A percentile compares a stretch with the other conserved stretches of the same genome.
Conservation (phyloP, 495 filamentous ascomycete genomes). For the Diplogelasinospora grovesii region DNA sequence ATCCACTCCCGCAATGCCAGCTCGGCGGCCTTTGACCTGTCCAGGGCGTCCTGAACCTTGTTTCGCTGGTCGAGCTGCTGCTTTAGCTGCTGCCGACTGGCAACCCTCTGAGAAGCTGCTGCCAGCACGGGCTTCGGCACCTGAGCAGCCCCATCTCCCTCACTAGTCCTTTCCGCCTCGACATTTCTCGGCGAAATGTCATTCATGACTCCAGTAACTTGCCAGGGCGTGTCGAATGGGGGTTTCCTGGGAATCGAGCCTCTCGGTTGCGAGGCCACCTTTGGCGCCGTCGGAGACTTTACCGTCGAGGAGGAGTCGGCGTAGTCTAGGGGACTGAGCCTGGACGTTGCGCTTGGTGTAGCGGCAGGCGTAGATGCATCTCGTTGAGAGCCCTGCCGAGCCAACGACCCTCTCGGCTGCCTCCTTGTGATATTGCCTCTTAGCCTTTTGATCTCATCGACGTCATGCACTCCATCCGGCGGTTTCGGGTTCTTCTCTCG, state of each 20-base stretch:
- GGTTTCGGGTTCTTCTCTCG: slow-evolving; percentile 78
- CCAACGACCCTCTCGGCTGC: slow-evolving; percentile 59
- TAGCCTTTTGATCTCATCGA: slow-evolving; percentile 76
- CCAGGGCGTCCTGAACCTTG: slow-evolving; percentile 53
- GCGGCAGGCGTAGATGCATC: slow-evolving; percentile 38
- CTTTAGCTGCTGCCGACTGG: slow-evolving; percentile 45
- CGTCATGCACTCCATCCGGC: slow-evolving; percentile 78
- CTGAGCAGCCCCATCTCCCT: slow-evolving; percentile 22
- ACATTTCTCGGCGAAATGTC: slow-evolving; percentile 49
- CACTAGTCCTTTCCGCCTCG: slow-evolving; percentile 22
- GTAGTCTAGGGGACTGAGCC: slow-evolving; percentile 25
- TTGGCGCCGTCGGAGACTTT: slow-evolving; percentile 26
- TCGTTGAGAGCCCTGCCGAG: no score
- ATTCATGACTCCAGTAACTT: slow-evolving; percentile 76
- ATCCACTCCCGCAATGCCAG: slow-evolving; percentile 75
- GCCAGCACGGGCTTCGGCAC: slow-evolving; percentile 11
- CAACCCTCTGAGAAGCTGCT: slow-evolving; percentile 32
- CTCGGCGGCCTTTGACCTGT: slow-evolving; percentile 74
- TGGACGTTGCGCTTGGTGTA: slow-evolving; percentile 31
- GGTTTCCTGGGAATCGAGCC: slow-evolving; percentile 50
- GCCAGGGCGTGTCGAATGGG: slow-evolving; percentile 55
- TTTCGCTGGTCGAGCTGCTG: slow-evolving; percentile 52
- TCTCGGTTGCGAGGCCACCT: slow-evolving; percentile 34
- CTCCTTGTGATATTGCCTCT: slow-evolving; percentile 77
- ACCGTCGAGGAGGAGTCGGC: slow-evolving; percentile 20